Base-by-base conservation (phyloP, 306 rosid species). In the Hippophae gyantsensis region DNA sequence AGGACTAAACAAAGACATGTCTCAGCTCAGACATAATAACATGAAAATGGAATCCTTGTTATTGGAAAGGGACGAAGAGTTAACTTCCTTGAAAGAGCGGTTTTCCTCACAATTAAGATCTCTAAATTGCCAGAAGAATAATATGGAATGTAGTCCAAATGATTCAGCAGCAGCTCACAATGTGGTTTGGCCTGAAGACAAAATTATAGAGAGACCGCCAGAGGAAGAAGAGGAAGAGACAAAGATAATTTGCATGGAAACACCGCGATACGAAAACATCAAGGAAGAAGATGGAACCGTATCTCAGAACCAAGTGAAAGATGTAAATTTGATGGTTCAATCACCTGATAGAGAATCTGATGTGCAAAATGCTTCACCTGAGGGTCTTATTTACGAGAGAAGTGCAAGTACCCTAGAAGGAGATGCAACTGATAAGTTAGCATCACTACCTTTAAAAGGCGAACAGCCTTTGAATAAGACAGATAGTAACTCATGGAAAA, bases 21-120 rank as follows among this genome's bases (percentile, higher is more conserved):
- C 83, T 62, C 90, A 81, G 61, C 84, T 82, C 69, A 81, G 95
- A 60, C 98, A 83, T 54, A 79, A 74, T 45, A 83, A 84, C 65
- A 76, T 78, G 80, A 81, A 77, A 58, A 60, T 85, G 77, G 89
- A 83, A 75, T 70, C 86, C 74, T 62, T 85, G 76, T 53, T 82
- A 13, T 45, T 79, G 74, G 87, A 78, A 65, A 75, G 79, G 56
- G 81, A 87, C 57, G 86, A 78, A 61, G 87, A 83, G 62, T 41
- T 83, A 10, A 62, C 62, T 48, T 81, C 87, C 70, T 57, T 85
- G 43, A 87, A 81, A 74, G 82, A 76, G 71, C 84, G 87, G 72
- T 62, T 82, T 66, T 72, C 78, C 3, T 69, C 83, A n/a, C 81
- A 80, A 72, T 56, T 80, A 62, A 77, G 67, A 67, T 68, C 79